These are phyloP conservation scores for Trichoderma koningii DNA, from an alignment of 2,329 filamentous ascomycete species.

Conservation along the genomic window DNA sequence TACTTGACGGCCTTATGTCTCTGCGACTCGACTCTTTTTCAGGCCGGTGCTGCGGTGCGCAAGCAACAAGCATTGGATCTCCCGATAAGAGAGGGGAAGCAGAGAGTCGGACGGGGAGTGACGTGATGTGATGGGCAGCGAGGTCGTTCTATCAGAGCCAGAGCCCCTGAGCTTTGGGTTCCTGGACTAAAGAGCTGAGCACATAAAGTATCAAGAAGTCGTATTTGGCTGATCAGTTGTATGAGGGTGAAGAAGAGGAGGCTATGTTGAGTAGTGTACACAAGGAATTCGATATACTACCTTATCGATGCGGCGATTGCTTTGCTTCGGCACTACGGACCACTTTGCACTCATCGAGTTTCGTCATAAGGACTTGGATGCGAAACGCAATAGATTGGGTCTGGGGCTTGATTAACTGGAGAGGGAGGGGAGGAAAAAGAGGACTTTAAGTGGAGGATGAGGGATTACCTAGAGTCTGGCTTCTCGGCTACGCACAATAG, in stretches of 20 bases:
- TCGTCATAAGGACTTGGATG: conserved; percentile 3
- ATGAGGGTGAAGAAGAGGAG: background rate
- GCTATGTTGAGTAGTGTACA: conserved; percentile 16
- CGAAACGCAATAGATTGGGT: conserved; percentile 12
- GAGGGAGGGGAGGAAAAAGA: background rate
- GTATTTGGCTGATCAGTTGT: background rate
- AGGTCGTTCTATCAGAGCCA: conserved; percentile 66
- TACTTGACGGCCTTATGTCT: background rate
- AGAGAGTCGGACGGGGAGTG: conserved; percentile 29
- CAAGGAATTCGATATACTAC: too few species aligned
- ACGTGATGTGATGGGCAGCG: conserved; percentile 23
- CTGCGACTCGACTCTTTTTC: background rate
- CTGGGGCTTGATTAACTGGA: conserved; percentile 20
- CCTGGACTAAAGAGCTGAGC: conserved; percentile 65
- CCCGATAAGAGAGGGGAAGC: background rate
- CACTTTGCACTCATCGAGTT: background rate
- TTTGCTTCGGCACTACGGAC: too few species aligned
- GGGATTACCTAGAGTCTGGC: too few species aligned
- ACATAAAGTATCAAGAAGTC: conserved; percentile 50
- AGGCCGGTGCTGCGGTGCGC: conserved; percentile 34
- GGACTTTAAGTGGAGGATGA: conserved; percentile 1
- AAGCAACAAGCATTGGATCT: conserved; percentile 37
- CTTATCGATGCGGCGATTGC: too few species aligned
- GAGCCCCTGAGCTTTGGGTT: conserved; percentile 59
- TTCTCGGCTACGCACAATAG: too few species aligned